These are phyloP conservation scores for Botrytis paeoniae DNA, from an alignment of 2,329 filamentous ascomycete species.

Conservation along the genomic window DNA sequence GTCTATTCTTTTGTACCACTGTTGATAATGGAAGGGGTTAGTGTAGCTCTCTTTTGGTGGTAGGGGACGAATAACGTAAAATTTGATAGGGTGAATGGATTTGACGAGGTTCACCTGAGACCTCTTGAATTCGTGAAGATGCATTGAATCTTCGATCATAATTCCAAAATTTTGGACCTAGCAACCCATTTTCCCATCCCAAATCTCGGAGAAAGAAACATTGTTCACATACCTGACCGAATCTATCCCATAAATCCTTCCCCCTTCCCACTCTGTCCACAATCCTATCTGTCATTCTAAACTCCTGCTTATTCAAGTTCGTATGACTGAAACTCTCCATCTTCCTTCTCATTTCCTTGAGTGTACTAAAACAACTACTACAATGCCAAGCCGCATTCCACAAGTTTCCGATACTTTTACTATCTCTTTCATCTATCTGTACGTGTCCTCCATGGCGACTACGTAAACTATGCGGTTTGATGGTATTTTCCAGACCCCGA, in stretches of 20 bases:
- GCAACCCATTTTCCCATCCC: neutral
- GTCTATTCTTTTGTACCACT: conserved; percentile 39
- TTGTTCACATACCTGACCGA: conserved; percentile 29
- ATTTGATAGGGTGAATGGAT: neutral
- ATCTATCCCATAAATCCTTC: conserved; percentile 43
- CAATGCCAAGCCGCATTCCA: conserved; percentile 47
- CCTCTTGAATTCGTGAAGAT: neutral
- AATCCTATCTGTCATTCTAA: conserved; percentile 41
- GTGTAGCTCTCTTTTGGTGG: neutral
- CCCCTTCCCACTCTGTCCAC: conserved; percentile 44
- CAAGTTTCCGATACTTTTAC: conserved; percentile 36
- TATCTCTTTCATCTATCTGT: neutral
- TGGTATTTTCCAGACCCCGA: conserved; percentile 38
- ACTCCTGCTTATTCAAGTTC: conserved; percentile 41
- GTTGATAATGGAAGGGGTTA: neutral
- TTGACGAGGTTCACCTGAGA: neutral
- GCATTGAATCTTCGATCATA: neutral
- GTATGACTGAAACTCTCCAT: conserved; percentile 44
- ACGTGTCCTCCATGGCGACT: conserved; percentile 3
- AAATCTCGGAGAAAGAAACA: neutral
- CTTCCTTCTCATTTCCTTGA: conserved; percentile 43
- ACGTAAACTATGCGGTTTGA: conserved; percentile 38
- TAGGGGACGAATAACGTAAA: neutral
- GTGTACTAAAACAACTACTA: conserved; percentile 43
- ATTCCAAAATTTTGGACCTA: neutral